These are phyloP conservation scores for Cryptosporidium ubiquitum DNA, from an alignment of 169 alveolate genomes.

Conservation along the genomic window DNA sequence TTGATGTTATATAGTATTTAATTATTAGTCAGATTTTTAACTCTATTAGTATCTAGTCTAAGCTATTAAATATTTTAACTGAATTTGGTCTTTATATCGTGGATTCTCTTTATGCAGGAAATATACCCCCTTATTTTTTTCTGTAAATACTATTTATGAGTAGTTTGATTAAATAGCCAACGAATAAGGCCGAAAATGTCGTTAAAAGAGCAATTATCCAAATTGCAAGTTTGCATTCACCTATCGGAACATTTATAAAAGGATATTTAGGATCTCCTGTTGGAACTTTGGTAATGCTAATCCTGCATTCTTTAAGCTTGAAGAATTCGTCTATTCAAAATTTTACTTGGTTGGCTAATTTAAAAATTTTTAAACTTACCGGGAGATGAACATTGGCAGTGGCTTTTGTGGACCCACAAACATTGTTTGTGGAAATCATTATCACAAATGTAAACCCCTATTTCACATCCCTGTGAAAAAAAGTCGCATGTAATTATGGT, in stretches of 20 bases:
- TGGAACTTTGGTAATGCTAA: slow-evolving; percentile 43
- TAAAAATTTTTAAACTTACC: slow-evolving; percentile 10
- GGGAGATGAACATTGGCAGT: slow-evolving; percentile 70
- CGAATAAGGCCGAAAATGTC: not conserved
- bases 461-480: slow-evolving; percentile 40
- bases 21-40: slow-evolving; percentile 34
- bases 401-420: slow-evolving; percentile 61
- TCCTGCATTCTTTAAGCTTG: slow-evolving; percentile 61
- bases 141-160: not conserved
- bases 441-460: slow-evolving; percentile 70
- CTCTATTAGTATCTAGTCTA: slow-evolving; percentile 40
- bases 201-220: slow-evolving; percentile 54
- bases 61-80: not conserved
- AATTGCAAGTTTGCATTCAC: slow-evolving; percentile 67
- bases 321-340: slow-evolving; percentile 20
- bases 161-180: slow-evolving; percentile 6
- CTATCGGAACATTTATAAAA: slow-evolving; percentile 43
- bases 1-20: slow-evolving; percentile 35
- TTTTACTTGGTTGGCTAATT: not conserved
- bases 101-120: not conserved
- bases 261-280: slow-evolving; percentile 68
- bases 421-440: slow-evolving; percentile 59
- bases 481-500: not conserved
- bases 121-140: not conserved
- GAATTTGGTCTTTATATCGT: not conserved